A percentile compares a stretch with the other conserved stretches of the same genome.
Evolutionary conservation across 2,329 filamentous ascomycete species (phyloP).

Genomic region (Aspergillus fijiensis): DNA sequence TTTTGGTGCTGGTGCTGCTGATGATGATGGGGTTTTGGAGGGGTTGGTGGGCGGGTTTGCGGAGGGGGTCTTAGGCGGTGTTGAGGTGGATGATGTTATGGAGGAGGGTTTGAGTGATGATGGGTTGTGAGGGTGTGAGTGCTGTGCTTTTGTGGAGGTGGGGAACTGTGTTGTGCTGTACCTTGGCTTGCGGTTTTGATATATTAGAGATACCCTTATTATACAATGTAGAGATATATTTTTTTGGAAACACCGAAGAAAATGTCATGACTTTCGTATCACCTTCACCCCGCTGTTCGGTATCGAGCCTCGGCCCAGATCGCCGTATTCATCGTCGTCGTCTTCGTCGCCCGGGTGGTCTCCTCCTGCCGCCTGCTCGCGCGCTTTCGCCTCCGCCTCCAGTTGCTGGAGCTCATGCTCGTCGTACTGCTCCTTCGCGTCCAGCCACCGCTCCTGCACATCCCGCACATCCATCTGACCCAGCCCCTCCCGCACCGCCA

Average conservation of each 20-base stretch:
- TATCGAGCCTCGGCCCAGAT: conserved; percentile 37
- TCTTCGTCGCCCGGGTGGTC: conserved; percentile 34
- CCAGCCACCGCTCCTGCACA: conserved; percentile 94
- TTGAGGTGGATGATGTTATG: conserved; percentile 26
- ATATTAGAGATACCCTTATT: conserved; percentile 30
- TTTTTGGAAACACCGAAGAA: conserved; percentile 25
- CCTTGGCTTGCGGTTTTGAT: conserved; percentile 14
- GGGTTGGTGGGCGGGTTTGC: conserved; percentile 37
- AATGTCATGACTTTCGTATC: conserved; percentile 57
- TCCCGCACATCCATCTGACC: conserved; percentile 78
- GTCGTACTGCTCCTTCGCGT: conserved; percentile 85
- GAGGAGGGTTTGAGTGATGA: conserved; percentile 50
- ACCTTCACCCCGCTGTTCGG: conserved; percentile 69
- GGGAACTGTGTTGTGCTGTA: neutral
- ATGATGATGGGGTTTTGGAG: conserved; percentile 32
- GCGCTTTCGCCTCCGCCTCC: conserved; percentile 68
- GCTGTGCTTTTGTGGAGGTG: conserved; percentile 11
- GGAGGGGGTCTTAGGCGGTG: conserved; percentile 12
- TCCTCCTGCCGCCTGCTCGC: conserved; percentile 34
- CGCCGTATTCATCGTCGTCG: conserved; percentile 18
- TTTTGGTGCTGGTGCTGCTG: conserved; percentile 38
- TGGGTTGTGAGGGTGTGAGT: conserved; percentile 12
- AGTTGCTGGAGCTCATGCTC: conserved; percentile 71
- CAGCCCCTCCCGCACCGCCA: conserved; percentile 76
- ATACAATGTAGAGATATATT: conserved; percentile 24